Conservation (phyloP, 805 yeast species). For the Pichia pseudocactophila region DNA sequence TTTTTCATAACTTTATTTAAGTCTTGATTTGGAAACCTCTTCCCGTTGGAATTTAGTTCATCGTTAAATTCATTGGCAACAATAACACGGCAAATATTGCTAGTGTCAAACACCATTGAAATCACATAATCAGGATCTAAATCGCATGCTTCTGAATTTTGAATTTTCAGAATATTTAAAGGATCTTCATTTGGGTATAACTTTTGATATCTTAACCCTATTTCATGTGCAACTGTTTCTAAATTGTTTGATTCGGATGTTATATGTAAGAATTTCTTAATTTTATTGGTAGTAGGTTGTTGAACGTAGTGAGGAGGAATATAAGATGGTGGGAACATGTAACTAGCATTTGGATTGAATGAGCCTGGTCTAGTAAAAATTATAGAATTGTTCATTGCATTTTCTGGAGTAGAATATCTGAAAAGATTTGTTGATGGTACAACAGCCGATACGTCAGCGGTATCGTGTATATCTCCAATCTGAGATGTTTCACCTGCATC, state of each 20-base stretch:
- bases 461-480: background rate
- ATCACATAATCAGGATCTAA: slow-evolving; percentile 69
- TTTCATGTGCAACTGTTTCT: slow-evolving; percentile 42
- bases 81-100: slow-evolving; percentile 39
- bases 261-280: slow-evolving; percentile 53
- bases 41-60: slow-evolving; percentile 9
- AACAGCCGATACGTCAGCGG: background rate
- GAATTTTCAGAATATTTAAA: slow-evolving; percentile 49
- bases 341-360: slow-evolving; percentile 3
- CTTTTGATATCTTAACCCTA: slow-evolving; percentile 45
- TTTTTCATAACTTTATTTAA: slow-evolving; percentile 25
- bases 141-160: slow-evolving; percentile 62
- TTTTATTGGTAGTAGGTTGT: background rate
- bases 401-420: background rate
- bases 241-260: slow-evolving; percentile 42
- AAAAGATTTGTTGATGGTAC: background rate
- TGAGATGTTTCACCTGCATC: background rate
- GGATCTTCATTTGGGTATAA: slow-evolving; percentile 57
- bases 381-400: slow-evolving; percentile 6
- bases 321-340: slow-evolving; percentile 3
- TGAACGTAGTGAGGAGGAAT: slow-evolving; percentile 13
- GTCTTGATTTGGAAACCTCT: slow-evolving; percentile 20
- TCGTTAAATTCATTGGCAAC: slow-evolving; percentile 31
- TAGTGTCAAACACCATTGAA: slow-evolving; percentile 51
- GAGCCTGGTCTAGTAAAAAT: background rate